Percentiles rank a stretch among this genome's conserved stretches.
phyloP scores from a whole-genome alignment of 345 rosid species.

The Eucalyptus marginata region DNA sequence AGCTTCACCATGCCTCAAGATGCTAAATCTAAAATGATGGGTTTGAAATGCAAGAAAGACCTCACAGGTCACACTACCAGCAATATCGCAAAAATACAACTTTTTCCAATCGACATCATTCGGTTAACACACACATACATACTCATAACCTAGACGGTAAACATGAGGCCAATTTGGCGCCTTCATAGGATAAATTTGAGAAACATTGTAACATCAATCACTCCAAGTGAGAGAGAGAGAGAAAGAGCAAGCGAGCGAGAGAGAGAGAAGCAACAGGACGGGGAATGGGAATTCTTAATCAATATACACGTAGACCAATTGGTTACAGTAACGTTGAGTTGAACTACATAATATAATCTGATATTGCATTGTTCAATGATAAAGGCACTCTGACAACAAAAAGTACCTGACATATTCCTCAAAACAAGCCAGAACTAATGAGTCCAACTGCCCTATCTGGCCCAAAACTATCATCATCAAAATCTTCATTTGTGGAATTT shows the following conservation, averaged over 20 bases:
- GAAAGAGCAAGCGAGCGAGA: neutral
- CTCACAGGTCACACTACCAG: neutral
- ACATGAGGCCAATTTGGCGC: neutral
- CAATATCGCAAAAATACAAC: neutral
- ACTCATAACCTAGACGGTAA: neutral
- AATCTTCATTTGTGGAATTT: conserved; percentile 80
- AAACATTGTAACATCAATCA: neutral
- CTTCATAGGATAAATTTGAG: neutral
- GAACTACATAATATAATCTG: neutral
- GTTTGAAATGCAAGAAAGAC: neutral
- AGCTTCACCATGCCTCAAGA: neutral
- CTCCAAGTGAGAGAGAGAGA: neutral
- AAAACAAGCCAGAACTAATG: conserved; percentile 29
- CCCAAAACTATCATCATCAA: conserved; percentile 63
- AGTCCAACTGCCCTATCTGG: conserved; percentile 37
- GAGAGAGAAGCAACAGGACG: neutral
- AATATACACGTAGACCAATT: neutral
- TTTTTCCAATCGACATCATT: neutral
- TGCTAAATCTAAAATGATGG: neutral
- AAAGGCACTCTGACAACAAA: neutral
- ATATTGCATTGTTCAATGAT: neutral
- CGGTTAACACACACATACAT: neutral
- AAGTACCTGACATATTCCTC: conserved; percentile 43
- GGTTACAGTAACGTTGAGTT: neutral
- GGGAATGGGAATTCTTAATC: neutral